phyloP scores from a whole-genome alignment of 768 basidiomycete genomes.

The Hericium rajendrae region DNA sequence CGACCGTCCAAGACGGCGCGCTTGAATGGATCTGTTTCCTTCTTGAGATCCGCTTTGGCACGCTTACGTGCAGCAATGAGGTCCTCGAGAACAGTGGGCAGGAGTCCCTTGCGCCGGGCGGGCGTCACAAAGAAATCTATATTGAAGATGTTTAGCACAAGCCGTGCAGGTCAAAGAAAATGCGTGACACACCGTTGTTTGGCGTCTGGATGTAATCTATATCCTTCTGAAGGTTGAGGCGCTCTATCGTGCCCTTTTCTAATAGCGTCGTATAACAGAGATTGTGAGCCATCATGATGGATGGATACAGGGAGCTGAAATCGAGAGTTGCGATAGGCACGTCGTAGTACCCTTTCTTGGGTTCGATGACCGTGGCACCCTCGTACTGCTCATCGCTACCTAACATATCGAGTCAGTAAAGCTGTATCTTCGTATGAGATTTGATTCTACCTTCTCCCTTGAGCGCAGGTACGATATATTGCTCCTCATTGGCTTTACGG shows the following conservation, averaged over 20 bases:
- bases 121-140: conserved; percentile 79
- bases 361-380: conserved; percentile 98
- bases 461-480: conserved; percentile 79
- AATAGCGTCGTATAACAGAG: conserved; percentile 96
- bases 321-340: conserved; percentile 95
- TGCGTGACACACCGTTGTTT: conserved; percentile 63
- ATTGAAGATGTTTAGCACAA: background rate
- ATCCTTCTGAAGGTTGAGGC: conserved; percentile 69
- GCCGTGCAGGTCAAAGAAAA: background rate
- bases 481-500: conserved; percentile 85
- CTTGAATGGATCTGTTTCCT: conserved; percentile 94
- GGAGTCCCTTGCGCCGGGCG: conserved; percentile 70
- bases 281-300: conserved; percentile 99
- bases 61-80: conserved; percentile 88
- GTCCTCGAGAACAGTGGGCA: conserved; percentile 90
- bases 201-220: conserved; percentile 92
- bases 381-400: conserved; percentile 95
- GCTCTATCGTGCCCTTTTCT: conserved; percentile 68
- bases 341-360: conserved; percentile 92
- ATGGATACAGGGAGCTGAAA: conserved; percentile 97
- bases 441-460: conserved; percentile 66
- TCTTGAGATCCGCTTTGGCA: conserved; percentile 92
- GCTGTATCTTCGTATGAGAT: background rate
- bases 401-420: conserved; percentile 19
- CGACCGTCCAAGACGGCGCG: conserved; percentile 96